Conservation (phyloP, 2,329 filamentous ascomycete species). For the Endoconidiophora laricicola region DNA sequence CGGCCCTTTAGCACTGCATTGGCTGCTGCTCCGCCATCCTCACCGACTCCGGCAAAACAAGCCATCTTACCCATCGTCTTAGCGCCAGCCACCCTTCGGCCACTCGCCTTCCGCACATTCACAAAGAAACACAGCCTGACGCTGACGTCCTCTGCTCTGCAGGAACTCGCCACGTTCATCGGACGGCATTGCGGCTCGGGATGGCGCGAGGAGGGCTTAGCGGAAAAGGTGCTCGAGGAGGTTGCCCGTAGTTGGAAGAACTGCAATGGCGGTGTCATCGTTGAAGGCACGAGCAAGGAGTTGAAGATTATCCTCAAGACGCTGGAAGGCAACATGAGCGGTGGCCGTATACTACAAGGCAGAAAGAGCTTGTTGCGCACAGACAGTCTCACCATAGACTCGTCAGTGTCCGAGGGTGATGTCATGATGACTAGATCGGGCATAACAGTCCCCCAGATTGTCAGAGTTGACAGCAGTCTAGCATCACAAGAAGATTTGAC, state of each 20-base stretch:
- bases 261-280: slow-evolving; percentile 72
- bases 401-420: slow-evolving; percentile 29
- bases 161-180: slow-evolving; percentile 74
- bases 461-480: slow-evolving; percentile 42
- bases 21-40: slow-evolving; percentile 23
- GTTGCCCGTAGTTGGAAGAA: slow-evolving; percentile 85
- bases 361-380: slow-evolving; percentile 41
- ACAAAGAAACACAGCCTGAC: slow-evolving; percentile 96
- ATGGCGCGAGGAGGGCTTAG: slow-evolving; percentile 91
- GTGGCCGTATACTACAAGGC: slow-evolving; percentile 49
- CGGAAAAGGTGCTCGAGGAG: slow-evolving; percentile 84
- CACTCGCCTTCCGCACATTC: slow-evolving; percentile 84
- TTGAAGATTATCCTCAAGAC: slow-evolving; percentile 70
- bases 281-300: slow-evolving; percentile 62
- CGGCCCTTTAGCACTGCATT: slow-evolving; percentile 42
- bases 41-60: slow-evolving; percentile 12
- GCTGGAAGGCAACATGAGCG: slow-evolving; percentile 74
- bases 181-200: slow-evolving; percentile 85
- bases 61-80: slow-evolving; percentile 77
- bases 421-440: slow-evolving; percentile 39
- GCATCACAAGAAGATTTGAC: slow-evolving; percentile 40
- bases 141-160: slow-evolving; percentile 70
- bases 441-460: slow-evolving; percentile 9
- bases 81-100: slow-evolving; percentile 70
- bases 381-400: slow-evolving; percentile 46